These are phyloP conservation scores for Elaeis oleifera DNA, from an alignment of 202 grass and related monocot species.

Conservation along the genomic window DNA sequence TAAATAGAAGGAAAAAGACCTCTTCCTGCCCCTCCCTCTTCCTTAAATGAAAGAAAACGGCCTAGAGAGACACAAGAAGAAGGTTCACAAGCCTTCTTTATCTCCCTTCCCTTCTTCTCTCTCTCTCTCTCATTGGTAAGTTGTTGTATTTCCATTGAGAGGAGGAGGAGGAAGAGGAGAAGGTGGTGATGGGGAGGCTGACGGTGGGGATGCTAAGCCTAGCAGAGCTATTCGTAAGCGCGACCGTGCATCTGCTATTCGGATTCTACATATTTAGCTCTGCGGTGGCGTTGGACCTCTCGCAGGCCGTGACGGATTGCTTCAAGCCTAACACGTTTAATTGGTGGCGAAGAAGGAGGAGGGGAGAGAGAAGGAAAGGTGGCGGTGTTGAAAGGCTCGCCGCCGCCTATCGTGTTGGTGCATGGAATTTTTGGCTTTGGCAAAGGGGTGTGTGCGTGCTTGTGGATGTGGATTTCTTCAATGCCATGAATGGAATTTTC, in stretches of 20 bases:
- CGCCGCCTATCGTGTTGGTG: conserved; percentile 87
- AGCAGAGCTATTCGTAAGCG: conserved; percentile 77
- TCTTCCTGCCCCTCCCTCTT: too few relatives aligned
- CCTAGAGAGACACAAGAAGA: too few relatives aligned
- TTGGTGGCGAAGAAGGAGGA: conserved; percentile 5
- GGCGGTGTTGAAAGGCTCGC: conserved; percentile 51
- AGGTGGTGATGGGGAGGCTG: conserved; percentile 54
- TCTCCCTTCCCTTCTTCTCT: too few relatives aligned
- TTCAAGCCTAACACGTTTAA: conserved; percentile 34
- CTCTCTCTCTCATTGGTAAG: too few relatives aligned
- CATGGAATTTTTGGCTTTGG: conserved; percentile 99
- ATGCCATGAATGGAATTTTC: not conserved
- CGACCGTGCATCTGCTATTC: conserved; percentile 70
- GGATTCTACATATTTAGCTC: conserved; percentile 91
- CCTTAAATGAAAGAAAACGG: too few relatives aligned
- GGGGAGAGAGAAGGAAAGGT: conserved; percentile 18
- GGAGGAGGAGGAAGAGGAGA: too few relatives aligned
- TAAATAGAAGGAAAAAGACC: too few relatives aligned
- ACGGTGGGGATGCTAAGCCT: conserved; percentile 36
- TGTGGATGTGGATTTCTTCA: not conserved
- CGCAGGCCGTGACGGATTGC: conserved; percentile 52
- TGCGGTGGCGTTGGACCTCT: conserved; percentile 78
- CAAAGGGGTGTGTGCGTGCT: conserved; percentile 54
- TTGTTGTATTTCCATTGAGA: too few relatives aligned
- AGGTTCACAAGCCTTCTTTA: too few relatives aligned